Evolutionary conservation across 371 early-diverging fungal species (phyloP).

Genomic region (Blakeslea trispora): DNA sequence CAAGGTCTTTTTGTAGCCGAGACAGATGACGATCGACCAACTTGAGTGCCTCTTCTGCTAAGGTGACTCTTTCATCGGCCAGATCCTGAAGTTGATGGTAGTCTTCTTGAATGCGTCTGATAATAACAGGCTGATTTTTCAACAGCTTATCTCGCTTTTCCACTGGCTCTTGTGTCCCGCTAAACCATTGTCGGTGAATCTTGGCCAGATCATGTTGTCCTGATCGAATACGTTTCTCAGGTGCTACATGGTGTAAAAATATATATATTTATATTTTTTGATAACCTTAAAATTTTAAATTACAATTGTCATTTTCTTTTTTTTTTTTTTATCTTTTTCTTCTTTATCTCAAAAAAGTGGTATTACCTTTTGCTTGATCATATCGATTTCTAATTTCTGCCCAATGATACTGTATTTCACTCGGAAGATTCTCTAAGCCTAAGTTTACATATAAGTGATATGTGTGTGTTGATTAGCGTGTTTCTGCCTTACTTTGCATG

Average conservation of each 20-base stretch:
- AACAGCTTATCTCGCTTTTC: constrained; percentile 35
- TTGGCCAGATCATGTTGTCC: constrained; percentile 43
- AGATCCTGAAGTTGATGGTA: constrained; percentile 45
- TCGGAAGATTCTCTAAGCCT: constrained; percentile 56
- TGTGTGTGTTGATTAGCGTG: constrained; percentile 19
- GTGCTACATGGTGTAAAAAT: constrained; percentile 15
- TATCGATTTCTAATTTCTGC: constrained; percentile 47
- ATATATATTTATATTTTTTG: background rate
- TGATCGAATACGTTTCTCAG: constrained; percentile 37
- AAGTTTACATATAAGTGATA: constrained; percentile 3
- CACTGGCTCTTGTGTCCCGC: constrained; percentile 17
- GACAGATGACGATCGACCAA: constrained; percentile 49
- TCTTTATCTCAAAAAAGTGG: no score
- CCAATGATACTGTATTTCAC: constrained; percentile 54
- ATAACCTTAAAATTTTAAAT: background rate
- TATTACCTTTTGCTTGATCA: constrained; percentile 36
- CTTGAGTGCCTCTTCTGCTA: constrained; percentile 50
- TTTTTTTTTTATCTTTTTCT: constrained; percentile 5
- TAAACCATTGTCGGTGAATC: constrained; percentile 47
- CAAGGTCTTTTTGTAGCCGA: constrained; percentile 37
- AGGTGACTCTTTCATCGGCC: constrained; percentile 41
- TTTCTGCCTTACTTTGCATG: constrained; percentile 38
- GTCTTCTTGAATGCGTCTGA: constrained; percentile 42
- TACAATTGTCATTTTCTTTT: background rate
- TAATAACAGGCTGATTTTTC: constrained; percentile 38